Evolutionary conservation across 805 yeast genomes (phyloP).

Genomic region (Suhomyces emberorum): DNA sequence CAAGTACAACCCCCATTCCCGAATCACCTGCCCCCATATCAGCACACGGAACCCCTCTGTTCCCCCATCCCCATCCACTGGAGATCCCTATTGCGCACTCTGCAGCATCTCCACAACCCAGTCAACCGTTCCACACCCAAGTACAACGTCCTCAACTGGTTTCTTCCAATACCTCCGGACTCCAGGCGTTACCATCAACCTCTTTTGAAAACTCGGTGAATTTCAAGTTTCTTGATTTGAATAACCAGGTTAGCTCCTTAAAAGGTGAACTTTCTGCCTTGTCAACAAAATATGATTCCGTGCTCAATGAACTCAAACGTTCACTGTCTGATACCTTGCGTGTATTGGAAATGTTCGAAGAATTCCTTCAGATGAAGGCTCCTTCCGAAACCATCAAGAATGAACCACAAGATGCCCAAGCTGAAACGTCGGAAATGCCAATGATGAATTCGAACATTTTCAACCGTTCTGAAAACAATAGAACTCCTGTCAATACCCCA

Average conservation of each 20-base stretch:
- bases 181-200: constrained; percentile 5
- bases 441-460: constrained; percentile 8
- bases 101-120: constrained; percentile 1
- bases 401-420: neutral
- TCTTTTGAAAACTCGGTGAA: constrained; percentile 19
- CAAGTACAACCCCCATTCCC: constrained; percentile 5
- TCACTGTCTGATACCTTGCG: constrained; percentile 53
- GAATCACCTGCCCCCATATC: neutral
- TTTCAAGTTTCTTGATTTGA: constrained; percentile 34
- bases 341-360: constrained; percentile 46
- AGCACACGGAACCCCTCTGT: neutral
- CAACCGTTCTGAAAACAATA: constrained; percentile 24
- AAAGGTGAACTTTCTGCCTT: constrained; percentile 43
- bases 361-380: constrained; percentile 7
- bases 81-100: constrained; percentile 2
- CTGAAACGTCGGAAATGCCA: constrained; percentile 5
- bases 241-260: constrained; percentile 33
- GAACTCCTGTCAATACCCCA: constrained; percentile 18
- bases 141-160: constrained; percentile 2
- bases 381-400: constrained; percentile 1
- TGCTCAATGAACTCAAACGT: constrained; percentile 46
- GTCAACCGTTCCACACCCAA: neutral
- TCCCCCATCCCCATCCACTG: constrained; percentile 5
- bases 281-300: constrained; percentile 44
- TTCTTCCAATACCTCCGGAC: neutral